Percentiles rank a stretch among this genome's conserved stretches.
Evolutionary conservation across 148 eudicot genomes (phyloP).

Genomic region (Diospyros kaki): DNA sequence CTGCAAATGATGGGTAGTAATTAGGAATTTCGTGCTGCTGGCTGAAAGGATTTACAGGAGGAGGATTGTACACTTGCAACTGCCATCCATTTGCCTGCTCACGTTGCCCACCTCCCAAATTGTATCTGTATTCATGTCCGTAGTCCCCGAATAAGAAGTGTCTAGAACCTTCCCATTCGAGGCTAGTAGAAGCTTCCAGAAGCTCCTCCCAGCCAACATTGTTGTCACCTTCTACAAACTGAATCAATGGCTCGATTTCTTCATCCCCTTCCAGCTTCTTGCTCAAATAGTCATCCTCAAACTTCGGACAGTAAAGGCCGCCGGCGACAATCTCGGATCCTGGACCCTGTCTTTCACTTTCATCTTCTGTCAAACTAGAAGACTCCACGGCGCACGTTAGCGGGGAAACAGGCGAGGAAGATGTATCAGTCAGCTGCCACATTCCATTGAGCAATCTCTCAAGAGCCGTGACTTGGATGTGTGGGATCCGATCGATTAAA

Average conservation of each 20-base stretch:
- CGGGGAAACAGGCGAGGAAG: conserved; percentile 8
- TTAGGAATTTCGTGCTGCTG: too few species aligned
- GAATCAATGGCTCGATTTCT: conserved; percentile 22
- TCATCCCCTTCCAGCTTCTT: background rate
- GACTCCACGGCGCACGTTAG: background rate
- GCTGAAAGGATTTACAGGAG: too few species aligned
- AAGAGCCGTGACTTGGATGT: conserved; percentile 29
- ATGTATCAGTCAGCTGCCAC: conserved; percentile 28
- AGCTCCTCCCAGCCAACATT: conserved; percentile 15
- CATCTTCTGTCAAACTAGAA: conserved; percentile 13
- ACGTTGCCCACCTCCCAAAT: too few species aligned
- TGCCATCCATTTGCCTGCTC: too few species aligned
- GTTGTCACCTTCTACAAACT: conserved; percentile 6
- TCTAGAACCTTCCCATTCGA: too few species aligned
- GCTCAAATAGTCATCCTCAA: background rate
- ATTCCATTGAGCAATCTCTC: conserved; percentile 30
- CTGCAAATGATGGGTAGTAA: too few species aligned
- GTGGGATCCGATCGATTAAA: conserved; percentile 29
- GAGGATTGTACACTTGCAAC: too few species aligned
- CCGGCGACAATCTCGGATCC: background rate
- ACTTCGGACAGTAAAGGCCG: background rate
- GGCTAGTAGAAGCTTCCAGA: too few species aligned
- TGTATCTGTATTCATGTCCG: background rate
- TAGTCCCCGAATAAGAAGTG: background rate
- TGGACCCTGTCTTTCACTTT: background rate